A percentile compares a stretch with the other conserved stretches of the same genome.
Conservation (phyloP, 495 filamentous ascomycete genomes). For the Xeromyces bisporus region DNA sequence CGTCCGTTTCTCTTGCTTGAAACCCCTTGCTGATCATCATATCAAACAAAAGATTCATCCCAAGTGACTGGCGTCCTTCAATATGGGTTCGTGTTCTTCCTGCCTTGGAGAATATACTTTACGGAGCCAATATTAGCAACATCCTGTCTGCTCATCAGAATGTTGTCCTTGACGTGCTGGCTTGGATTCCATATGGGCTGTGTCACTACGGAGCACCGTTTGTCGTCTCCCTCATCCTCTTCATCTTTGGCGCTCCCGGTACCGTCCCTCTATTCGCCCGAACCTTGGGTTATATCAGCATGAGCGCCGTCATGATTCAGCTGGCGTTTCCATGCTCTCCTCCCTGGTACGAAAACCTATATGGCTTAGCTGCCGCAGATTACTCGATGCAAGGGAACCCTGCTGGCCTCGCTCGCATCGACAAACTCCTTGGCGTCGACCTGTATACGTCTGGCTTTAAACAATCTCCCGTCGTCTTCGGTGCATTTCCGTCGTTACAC, state of each 20-base stretch:
- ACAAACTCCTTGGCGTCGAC: slow-evolving; percentile 72
- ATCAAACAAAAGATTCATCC: slow-evolving; percentile 82
- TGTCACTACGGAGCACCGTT: slow-evolving; percentile 73
- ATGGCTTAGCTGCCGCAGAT: slow-evolving; percentile 76
- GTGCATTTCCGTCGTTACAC: slow-evolving; percentile 84
- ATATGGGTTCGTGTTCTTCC: slow-evolving; percentile 93
- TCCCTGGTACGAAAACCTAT: slow-evolving; percentile 86
- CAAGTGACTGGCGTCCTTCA: slow-evolving; percentile 64
- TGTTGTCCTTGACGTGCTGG: slow-evolving; percentile 64
- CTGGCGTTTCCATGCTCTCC: slow-evolving; percentile 82
- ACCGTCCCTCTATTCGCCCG: slow-evolving; percentile 70
- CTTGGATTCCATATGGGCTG: slow-evolving; percentile 86
- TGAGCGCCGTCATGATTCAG: slow-evolving; percentile 71
- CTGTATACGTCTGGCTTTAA: slow-evolving; percentile 83
- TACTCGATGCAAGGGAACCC: slow-evolving; percentile 80
- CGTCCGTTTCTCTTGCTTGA: background rate
- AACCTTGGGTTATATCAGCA: slow-evolving; percentile 82
- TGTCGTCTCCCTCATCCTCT: slow-evolving; percentile 58
- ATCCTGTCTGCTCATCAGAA: slow-evolving; percentile 79
- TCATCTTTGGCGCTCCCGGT: slow-evolving; percentile 74
- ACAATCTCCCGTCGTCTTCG: slow-evolving; percentile 80
- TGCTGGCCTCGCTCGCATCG: slow-evolving; percentile 75
- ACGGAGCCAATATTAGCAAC: slow-evolving; percentile 89
- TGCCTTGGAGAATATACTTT: slow-evolving; percentile 91
- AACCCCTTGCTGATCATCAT: no score